Percentiles rank a stretch among this genome's conserved stretches.
These are phyloP conservation scores for Solanum ossicruentum DNA, from an alignment of 257 asterid genomes.

Conservation along the genomic window DNA sequence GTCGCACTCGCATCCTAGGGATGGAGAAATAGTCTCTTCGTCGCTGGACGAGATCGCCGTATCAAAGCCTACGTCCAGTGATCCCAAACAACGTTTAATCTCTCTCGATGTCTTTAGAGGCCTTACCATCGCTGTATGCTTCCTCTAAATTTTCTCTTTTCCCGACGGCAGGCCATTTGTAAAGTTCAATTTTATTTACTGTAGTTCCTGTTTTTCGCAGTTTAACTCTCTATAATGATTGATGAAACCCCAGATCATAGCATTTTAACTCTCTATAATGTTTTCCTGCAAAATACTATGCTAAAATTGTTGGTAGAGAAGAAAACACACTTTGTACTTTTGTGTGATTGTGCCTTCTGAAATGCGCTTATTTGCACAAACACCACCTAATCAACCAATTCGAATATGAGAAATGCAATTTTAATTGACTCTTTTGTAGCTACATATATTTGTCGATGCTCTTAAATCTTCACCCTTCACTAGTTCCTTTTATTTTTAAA, in stretches of 20 bases:
- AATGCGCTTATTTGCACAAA: neutral
- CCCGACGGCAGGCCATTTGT: neutral
- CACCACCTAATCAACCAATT: neutral
- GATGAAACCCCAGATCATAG: neutral
- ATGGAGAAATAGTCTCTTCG: conserved; percentile 15
- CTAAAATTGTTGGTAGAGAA: neutral
- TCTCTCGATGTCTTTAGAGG: conserved; percentile 96
- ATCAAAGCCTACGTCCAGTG: conserved; percentile 15
- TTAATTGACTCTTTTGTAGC: neutral
- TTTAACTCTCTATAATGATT: neutral
- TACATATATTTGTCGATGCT: neutral
- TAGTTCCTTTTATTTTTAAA: neutral
- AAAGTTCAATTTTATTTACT: neutral
- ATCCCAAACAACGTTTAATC: conserved; percentile 51
- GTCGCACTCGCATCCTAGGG: neutral
- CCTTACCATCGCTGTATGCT: conserved; percentile 65
- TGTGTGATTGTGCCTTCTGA: neutral
- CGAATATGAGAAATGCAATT: neutral
- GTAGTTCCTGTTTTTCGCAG: neutral
- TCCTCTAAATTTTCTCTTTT: neutral
- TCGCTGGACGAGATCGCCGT: conserved; percentile 7
- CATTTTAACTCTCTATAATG: neutral
- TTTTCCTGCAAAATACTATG: neutral
- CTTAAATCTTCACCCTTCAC: neutral
- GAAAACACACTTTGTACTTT: neutral